phyloP scores from a whole-genome alignment of 2,329 filamentous ascomycete species.

The Scytalidium lignicola region DNA sequence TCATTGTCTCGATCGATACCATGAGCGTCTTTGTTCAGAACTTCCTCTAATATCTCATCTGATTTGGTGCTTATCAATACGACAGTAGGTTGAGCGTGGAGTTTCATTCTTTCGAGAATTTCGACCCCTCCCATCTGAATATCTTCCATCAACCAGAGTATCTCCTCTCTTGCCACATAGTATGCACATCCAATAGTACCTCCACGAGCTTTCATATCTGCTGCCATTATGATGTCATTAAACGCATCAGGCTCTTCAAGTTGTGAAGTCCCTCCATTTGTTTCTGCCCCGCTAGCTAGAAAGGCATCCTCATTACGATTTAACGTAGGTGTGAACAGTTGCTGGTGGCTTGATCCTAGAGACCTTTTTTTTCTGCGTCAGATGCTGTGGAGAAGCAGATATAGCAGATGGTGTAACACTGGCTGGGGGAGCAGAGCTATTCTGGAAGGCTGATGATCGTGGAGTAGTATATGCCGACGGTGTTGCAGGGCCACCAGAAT shows the following conservation, averaged over 20 bases:
- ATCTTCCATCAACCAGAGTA: slow-evolving; percentile 73
- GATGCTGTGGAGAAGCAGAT: slow-evolving; percentile 8
- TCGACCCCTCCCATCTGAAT: slow-evolving; percentile 64
- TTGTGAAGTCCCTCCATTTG: slow-evolving; percentile 26
- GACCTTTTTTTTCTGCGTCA: slow-evolving; percentile 15
- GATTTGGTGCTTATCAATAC: slow-evolving; percentile 40
- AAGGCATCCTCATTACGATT: slow-evolving; percentile 10
- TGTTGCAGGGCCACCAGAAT: slow-evolving; percentile 6
- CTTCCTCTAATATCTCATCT: slow-evolving; percentile 26
- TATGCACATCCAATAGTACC: slow-evolving; percentile 78
- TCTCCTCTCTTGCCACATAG: slow-evolving; percentile 66
- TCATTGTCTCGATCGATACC: slow-evolving; percentile 18
- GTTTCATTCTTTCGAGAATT: slow-evolving; percentile 55
- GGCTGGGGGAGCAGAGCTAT: slow-evolving; percentile 12
- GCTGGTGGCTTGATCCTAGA: slow-evolving; percentile 9
- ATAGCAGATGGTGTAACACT: slow-evolving; percentile 13
- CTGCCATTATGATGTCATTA: slow-evolving; percentile 72
- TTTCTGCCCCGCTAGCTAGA: slow-evolving; percentile 15
- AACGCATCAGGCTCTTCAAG: slow-evolving; percentile 43
- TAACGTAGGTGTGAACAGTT: slow-evolving; percentile 1
- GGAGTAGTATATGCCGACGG: slow-evolving; percentile 2
- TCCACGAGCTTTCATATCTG: slow-evolving; percentile 63
- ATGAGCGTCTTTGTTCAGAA: slow-evolving; percentile 25
- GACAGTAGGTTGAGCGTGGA: slow-evolving; percentile 50
- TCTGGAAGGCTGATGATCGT: slow-evolving; percentile 12